These are phyloP conservation scores for Globisporangium takayamanum DNA, from an alignment of 352 stramenopile genomes.

Conservation along the genomic window DNA sequence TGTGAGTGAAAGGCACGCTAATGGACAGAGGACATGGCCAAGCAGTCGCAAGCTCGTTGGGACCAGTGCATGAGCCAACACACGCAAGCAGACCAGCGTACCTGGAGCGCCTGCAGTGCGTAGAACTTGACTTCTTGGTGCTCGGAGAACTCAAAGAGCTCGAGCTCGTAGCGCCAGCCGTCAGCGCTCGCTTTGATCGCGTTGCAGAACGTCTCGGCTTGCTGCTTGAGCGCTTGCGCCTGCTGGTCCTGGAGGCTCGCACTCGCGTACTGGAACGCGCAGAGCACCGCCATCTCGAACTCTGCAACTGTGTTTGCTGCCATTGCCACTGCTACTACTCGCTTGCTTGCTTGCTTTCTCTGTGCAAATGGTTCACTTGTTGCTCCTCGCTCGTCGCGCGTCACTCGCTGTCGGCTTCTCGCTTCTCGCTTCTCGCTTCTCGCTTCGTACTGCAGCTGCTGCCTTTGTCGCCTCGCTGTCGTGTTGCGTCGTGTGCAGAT, in stretches of 20 bases:
- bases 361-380: too few species aligned
- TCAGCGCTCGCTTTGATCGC: constrained; percentile 39
- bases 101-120: constrained; percentile 63
- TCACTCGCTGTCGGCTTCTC: too few species aligned
- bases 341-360: too few species aligned
- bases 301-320: constrained; percentile 25
- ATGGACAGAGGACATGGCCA: too few species aligned
- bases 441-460: too few species aligned
- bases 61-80: too few species aligned
- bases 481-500: too few species aligned
- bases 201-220: constrained; percentile 68
- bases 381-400: too few species aligned
- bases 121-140: constrained; percentile 84
- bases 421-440: too few species aligned
- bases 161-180: constrained; percentile 53
- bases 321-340: background rate
- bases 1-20: too few species aligned
- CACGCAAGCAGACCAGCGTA: background rate
- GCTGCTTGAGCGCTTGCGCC: constrained; percentile 54
- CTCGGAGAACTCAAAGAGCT: constrained; percentile 60
- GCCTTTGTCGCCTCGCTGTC: too few species aligned
- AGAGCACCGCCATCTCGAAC: constrained; percentile 73
- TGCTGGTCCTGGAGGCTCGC: constrained; percentile 37
- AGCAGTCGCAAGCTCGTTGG: too few species aligned
- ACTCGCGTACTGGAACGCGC: constrained; percentile 75